A percentile compares a stretch with the other conserved stretches of the same genome.
These are phyloP conservation scores for Aureobasidium leucospermi DNA, from an alignment of 2,329 filamentous ascomycete species.

Conservation along the genomic window DNA sequence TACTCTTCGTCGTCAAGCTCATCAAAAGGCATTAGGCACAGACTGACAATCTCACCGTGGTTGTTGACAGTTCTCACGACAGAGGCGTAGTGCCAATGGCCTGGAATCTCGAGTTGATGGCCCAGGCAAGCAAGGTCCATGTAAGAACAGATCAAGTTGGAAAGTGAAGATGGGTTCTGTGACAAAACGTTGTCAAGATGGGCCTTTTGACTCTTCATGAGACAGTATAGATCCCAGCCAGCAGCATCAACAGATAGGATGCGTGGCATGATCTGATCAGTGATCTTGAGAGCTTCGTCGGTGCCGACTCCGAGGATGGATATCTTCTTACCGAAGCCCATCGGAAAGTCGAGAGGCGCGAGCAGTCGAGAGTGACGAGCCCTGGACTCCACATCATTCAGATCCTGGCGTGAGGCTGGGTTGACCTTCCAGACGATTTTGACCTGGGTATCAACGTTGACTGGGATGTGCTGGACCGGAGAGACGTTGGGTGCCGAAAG, in stretches of 20 bases:
- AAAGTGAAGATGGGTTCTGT: background rate
- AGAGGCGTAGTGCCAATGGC: background rate
- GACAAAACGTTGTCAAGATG: background rate
- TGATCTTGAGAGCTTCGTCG: background rate
- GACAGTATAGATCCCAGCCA: background rate
- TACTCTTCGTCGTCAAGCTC: conserved; percentile 1
- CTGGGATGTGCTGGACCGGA: background rate
- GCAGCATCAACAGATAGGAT: background rate
- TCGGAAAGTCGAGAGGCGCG: background rate
- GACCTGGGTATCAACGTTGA: background rate
- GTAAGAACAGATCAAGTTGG: background rate
- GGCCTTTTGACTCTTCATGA: background rate
- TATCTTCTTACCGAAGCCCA: background rate
- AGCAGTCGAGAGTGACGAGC: background rate
- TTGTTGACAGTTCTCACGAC: background rate
- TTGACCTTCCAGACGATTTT: conserved; percentile 3
- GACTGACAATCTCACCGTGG: background rate
- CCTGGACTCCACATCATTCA: background rate
- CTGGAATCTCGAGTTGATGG: background rate
- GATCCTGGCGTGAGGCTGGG: background rate
- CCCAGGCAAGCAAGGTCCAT: background rate
- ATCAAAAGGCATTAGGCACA: background rate
- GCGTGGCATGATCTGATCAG: background rate
- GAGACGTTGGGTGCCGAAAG: background rate
- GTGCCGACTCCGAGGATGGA: background rate